phyloP scores from a whole-genome alignment of 805 yeast species.

The Kodamaea hsintzibuensis region DNA sequence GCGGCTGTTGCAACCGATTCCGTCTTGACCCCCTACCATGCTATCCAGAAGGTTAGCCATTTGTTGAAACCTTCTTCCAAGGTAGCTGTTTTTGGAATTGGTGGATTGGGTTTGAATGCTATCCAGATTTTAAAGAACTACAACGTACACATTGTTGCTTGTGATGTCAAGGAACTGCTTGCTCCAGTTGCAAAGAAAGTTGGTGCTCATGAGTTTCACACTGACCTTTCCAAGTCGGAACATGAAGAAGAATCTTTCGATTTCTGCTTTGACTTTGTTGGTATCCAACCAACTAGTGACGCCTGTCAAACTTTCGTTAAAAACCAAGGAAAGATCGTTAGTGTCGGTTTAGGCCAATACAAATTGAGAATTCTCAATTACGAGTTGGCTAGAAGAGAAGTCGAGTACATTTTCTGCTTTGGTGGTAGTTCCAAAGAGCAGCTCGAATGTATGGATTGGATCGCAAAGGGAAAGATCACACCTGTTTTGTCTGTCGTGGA shows the following conservation, averaged over 20 bases:
- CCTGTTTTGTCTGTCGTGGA: conserved; percentile 34
- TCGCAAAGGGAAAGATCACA: conserved; percentile 37
- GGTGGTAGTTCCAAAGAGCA: conserved; percentile 49
- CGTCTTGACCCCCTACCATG: conserved; percentile 44
- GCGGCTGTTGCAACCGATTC: conserved; percentile 47
- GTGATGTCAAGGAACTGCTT: conserved; percentile 32
- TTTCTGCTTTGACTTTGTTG: conserved; percentile 40
- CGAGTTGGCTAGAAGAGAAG: conserved; percentile 43
- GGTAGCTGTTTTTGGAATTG: conserved; percentile 41
- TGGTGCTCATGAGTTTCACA: conserved; percentile 46
- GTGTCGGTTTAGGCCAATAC: conserved; percentile 44
- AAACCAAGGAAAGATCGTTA: conserved; percentile 37
- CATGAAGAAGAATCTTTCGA: conserved; percentile 39
- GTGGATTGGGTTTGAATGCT: conserved; percentile 46
- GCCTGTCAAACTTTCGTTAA: conserved; percentile 32
- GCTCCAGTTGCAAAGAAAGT: conserved; percentile 25
- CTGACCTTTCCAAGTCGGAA: conserved; percentile 26
- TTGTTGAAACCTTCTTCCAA: conserved; percentile 32
- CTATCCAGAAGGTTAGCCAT: conserved; percentile 36
- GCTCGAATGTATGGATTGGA: conserved; percentile 43
- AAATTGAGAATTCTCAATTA: conserved; percentile 32
- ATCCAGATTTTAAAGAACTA: conserved; percentile 37
- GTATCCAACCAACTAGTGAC: conserved; percentile 33
- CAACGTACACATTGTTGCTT: conserved; percentile 35
- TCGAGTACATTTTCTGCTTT: conserved; percentile 38